Evolutionary conservation across 2,329 filamentous ascomycete species (phyloP), one percentile per base, ranked within the genome.

Genomic region (Claviceps africana): DNA sequence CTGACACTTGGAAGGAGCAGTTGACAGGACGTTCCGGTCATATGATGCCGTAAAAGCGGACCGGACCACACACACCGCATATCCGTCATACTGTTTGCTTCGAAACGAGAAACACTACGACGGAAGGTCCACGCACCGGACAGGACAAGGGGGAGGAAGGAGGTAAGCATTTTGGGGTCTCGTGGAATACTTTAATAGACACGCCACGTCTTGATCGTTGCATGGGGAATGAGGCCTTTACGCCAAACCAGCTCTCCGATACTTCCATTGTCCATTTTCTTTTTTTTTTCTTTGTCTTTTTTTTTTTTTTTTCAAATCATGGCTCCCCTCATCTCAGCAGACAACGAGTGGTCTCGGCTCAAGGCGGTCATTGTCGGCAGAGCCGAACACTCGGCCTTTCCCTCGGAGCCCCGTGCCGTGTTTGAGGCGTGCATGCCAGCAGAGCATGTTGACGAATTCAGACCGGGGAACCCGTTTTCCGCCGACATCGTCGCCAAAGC

Each of bases 311-410:
- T 19, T 21, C 17, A 2, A 43, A 31, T n/a, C 43, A 51, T 51
- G 50, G 2, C 43, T 43, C 8, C 50, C 17, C 50, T 56, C 39
- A 52, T 53, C 15, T 48, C 52, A 40, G 56, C 56, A 48, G 59
- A 61, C 4, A 54, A 62, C 54, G 62, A 63, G 51, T 62, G 59
- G 60, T 59, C 58, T 5, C 62, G 59, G 30, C 56, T 64, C 35
- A 52, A 51, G 40, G 22, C 58, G 19, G 61, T 63, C 48, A 59
- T 63, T 39, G 60, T 64, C 47, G 61, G 61, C 8, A 57, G 62
- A 17, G 62, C 61, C 25, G 56, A 56, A 21, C 47, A 59, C 50
- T 60, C 61, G 6, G 52, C 52, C 39, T 62, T 61, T 50, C 60
- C 60, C 19, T 56, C 54, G 15, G 59, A 58, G 49, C 60, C 61